Conservation (phyloP, 2,329 filamentous ascomycete species). For the Colletotrichum melonis region DNA sequence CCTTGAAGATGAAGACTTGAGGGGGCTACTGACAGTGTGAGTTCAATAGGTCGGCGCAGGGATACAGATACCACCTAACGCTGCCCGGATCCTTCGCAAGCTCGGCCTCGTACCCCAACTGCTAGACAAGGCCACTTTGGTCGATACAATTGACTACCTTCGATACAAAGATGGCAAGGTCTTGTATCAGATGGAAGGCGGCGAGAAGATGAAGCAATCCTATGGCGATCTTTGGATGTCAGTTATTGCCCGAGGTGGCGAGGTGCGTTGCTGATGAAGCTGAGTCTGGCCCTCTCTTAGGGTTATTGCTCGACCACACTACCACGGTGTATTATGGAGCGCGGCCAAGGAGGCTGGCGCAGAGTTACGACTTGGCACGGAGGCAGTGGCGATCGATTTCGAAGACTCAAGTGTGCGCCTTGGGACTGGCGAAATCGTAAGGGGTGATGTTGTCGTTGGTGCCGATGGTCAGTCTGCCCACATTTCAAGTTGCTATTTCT, state of each 20-base stretch:
- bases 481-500: background rate
- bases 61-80: constrained; percentile 26
- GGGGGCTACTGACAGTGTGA: background rate
- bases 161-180: constrained; percentile 10
- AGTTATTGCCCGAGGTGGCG: background rate
- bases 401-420: background rate
- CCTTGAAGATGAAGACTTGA: too few species aligned
- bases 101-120: constrained; percentile 11
- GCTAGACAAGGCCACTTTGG: background rate
- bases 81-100: constrained; percentile 12
- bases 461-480: constrained; percentile 17
- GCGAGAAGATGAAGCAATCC: background rate
- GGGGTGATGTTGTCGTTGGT: constrained; percentile 11
- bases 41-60: constrained; percentile 20
- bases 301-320: constrained; percentile 16
- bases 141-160: constrained; percentile 12
- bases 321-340: constrained; percentile 18
- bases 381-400: constrained; percentile 21
- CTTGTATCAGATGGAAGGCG: background rate
- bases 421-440: constrained; percentile 2
- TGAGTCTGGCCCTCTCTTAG: background rate
- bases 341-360: constrained; percentile 1
- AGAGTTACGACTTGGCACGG: background rate
- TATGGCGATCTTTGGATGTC: constrained; percentile 14
- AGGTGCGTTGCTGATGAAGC: background rate